Percentiles rank a stretch among this genome's conserved stretches.
Evolutionary conservation across 139 green algal genomes (phyloP).

Genomic region (Astrephomene gubernaculifera): DNA sequence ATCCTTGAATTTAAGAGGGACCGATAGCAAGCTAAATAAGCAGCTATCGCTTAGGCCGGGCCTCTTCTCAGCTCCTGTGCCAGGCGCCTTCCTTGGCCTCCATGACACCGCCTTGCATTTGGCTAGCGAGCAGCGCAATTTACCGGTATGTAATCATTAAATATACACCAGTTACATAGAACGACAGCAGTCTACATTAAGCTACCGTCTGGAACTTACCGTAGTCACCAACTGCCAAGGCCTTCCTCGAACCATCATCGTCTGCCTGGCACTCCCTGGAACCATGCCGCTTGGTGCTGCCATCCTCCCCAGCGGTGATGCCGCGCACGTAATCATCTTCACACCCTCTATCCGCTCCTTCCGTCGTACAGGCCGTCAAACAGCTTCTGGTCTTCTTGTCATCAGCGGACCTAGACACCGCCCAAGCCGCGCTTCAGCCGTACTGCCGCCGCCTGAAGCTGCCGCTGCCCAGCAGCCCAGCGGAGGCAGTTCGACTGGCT

Average conservation of each 20-base stretch:
- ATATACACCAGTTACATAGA: not conserved
- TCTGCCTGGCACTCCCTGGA: too few relatives aligned
- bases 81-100: not conserved
- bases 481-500: not conserved
- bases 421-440: not conserved
- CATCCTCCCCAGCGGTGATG: too few relatives aligned
- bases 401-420: not conserved
- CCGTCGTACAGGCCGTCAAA: not conserved
- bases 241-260: too few relatives aligned
- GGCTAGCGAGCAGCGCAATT: not conserved
- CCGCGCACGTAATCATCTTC: too few relatives aligned
- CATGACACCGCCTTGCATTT: not conserved
- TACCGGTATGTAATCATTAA: not conserved
- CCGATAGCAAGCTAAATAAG: not conserved
- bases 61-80: not conserved
- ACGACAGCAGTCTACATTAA: not conserved
- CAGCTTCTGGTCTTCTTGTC: not conserved
- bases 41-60: not conserved
- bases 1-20: not conserved
- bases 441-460: conserved; percentile 9
- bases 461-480: not conserved
- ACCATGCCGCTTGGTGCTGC: too few relatives aligned
- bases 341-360: not conserved
- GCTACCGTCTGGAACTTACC: not conserved
- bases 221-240: too few relatives aligned